phyloP scores from a whole-genome alignment of 176 grass and related monocot genomes.

The Panicum miliaceum region DNA sequence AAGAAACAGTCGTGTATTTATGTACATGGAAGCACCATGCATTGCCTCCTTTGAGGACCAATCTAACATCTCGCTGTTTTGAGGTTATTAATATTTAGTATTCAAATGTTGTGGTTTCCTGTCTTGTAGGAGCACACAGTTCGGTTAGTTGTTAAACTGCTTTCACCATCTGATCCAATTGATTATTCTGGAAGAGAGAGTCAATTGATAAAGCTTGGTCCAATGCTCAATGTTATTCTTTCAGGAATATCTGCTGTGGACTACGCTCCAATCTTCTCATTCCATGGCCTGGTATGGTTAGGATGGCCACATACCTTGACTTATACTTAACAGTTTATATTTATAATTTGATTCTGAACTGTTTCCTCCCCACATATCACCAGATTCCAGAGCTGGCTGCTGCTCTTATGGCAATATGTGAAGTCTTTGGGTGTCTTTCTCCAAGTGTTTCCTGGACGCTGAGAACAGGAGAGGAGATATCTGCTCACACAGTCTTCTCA shows the following conservation, averaged over 20 bases:
- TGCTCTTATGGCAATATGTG: slow-evolving; percentile 92
- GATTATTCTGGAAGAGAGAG: slow-evolving; percentile 67
- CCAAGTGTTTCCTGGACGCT: slow-evolving; percentile 75
- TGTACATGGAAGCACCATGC: neutral
- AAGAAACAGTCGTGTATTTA: neutral
- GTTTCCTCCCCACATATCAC: neutral
- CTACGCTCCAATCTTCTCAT: slow-evolving; percentile 89
- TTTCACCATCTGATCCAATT: slow-evolving; percentile 72
- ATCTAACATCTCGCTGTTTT: slow-evolving; percentile 19
- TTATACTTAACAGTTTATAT: slow-evolving; percentile 43
- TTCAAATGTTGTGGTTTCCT: slow-evolving; percentile 35
- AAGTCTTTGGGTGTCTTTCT: slow-evolving; percentile 81
- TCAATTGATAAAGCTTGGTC: slow-evolving; percentile 81
- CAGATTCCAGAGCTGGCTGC: slow-evolving; percentile 94
- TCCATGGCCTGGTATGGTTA: slow-evolving; percentile 90
- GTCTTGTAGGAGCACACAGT: slow-evolving; percentile 82
- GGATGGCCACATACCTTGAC: slow-evolving; percentile 17
- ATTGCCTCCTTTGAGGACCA: neutral
- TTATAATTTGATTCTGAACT: slow-evolving; percentile 33
- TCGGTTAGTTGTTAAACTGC: slow-evolving; percentile 82
- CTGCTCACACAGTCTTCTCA: slow-evolving; percentile 88
- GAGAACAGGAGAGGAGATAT: slow-evolving; percentile 73
- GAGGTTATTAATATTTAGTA: slow-evolving; percentile 25
- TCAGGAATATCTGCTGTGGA: slow-evolving; percentile 91
- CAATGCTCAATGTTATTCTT: slow-evolving; percentile 96